Base-by-base conservation (phyloP, 169 alveolate genomes). In the Plasmodium adleri region DNA sequence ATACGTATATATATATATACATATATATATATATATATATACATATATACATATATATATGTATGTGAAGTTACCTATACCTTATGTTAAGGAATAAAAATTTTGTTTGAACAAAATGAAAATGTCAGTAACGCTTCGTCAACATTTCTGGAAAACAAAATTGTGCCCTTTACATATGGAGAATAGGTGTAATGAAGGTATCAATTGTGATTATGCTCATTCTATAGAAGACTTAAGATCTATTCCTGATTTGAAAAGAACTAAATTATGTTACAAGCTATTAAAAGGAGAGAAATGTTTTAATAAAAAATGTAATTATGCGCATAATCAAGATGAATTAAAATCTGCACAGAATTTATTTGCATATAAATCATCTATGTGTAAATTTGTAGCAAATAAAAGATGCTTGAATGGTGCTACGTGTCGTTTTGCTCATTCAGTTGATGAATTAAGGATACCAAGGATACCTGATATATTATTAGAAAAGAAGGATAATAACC, bases 391-490 rank as follows among this genome's bases (percentile, higher is more conserved):
- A 72, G 89, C 86, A 43, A 88, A 88, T 64, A 93, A 93, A 13
- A 43, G 89, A 20, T 93, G 96, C 60, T 64, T 78, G 60, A 93
- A 93, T 50, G 96, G 96, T 3, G 49, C 85, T 39, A 71, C 92
- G 85, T 93, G 96, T 80, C 93, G 96, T 15, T 93, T 88, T 75
- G 96, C 96, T 13, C 96, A 93, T 71, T 92, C 92, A 9, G 71
- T 45, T 10, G 91, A 93, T 32, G 96, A 93, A 78, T 59, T 93
- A 32, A 76, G 96, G 52, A 75, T 83, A 45, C 91, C 91, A 56
- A 83, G 91, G 32, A 83, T 83, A 20, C 91, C 91, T 20, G 91
- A 83, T 63, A 83, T 83, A 39, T 58, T 83, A 63, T 72, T 83
- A 68, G 91, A 83, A 56, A 83, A 83, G 43, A 76, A 76, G 63